Base-by-base conservation (phyloP, 768 basidiomycete genomes). In the Austroboletus eburneus region DNA sequence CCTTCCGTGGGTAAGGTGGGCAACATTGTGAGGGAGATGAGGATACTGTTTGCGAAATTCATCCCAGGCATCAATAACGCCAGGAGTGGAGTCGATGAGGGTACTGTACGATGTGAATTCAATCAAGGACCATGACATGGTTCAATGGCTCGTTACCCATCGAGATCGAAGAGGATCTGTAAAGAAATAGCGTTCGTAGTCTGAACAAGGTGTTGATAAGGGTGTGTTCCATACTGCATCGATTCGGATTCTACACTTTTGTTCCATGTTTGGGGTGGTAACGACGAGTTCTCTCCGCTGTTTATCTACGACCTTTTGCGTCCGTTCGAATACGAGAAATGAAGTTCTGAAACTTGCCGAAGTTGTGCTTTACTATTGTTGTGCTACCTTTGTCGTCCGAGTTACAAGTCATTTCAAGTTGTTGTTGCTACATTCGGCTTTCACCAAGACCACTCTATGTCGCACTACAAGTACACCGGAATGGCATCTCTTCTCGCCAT, bases 81-180 rank as follows among this genome's bases (percentile, higher is more conserved):
- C 91, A 1, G 87, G 87, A 5, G 89, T 91, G 3, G 88, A 90
- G 67, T 91, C 88, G 58, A 86, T 78, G 48, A 85, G 74, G 6
- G 85, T 88, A 34, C 85, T 87, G 57, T 12, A 25, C 39, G 33
- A 9, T 8, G 46, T 18, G 38, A 47, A 46, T 20, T 64, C 20
- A 55, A 36, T 21, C 32, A 39, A 23, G 23, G n/a, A 16, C 7
- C 24, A 36, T 13, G 33, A 42, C 36, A 4, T 17, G 44, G 44
- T 21, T 32, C 9, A 10, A 4, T 9, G 30, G 3, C 21, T 39
- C 57, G 69, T 57, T 58, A 83, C 83, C 83, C 83, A 57, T 85
- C 83, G 72, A 84, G 76, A 63, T 85, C 83, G 57, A 85, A 85
- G 37, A 85, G 69, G 52, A 84, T 73, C 83, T 85, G 48, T 20